Base-by-base conservation (phyloP, 1,284 basidiomycete genomes). In the Vanrija humicola region DNA sequence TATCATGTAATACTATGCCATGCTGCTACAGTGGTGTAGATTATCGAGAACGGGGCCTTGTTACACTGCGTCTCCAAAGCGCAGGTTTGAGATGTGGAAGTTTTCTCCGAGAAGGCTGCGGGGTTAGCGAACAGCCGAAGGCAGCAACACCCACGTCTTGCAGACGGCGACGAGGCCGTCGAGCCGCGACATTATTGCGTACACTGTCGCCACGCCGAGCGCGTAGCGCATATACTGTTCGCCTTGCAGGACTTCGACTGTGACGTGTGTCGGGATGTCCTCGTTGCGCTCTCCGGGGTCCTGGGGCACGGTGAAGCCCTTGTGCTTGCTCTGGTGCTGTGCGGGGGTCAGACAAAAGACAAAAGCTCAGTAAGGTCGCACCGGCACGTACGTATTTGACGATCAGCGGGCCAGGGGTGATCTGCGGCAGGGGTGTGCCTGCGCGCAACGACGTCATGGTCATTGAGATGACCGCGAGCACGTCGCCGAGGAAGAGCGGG, bases 381-480 rank as follows among this genome's bases (percentile, higher is more conserved):
- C 6, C 15, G n/a, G 16, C 12, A 64, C 71, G 63, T 46, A 85
- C 81, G 65, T 89, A 89, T 8, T 89, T 81, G 64, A 90, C 85
- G 0, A 91, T 77, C 3, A 93, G 79, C 0, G 90, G 90, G 61
- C 86, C 87, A 0, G 90, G 88, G 0, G 89, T 91, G 46, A 93
- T 88, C 67, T 94, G 90, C 0, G 90, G 90, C 18, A 94, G 76
- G 0, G 90, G 84, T 14, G 79, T 79, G 5, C 87, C 90, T 0
- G 85, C 86, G n/a, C 86, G 81, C 29, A 94, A 77, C 1, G 89
- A 82, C 0, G 76, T 72, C 0, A 76, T 68, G 26, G 68, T 70
- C 72, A 72, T 76, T 61, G 86, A 86, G 59, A 90, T 84, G 14
- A 90, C 86, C 10, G 88, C 86, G 12, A 91, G 78, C 9, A 89